Evolutionary conservation across 2,329 filamentous ascomycete genomes (phyloP), one percentile per base, ranked within the genome.

Genomic region (Colletotrichum abscissum): DNA sequence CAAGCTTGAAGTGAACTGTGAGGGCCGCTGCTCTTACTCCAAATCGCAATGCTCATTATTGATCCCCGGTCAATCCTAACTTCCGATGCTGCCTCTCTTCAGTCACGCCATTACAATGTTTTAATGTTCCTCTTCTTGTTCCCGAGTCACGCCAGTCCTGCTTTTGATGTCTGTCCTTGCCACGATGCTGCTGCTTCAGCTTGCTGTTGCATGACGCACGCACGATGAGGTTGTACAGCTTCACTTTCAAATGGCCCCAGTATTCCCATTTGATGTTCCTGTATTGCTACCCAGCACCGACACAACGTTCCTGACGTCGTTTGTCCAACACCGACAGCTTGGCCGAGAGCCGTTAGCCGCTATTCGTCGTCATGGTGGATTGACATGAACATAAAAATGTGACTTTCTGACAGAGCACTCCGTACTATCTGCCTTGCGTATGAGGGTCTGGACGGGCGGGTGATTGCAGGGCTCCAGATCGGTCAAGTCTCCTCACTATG

Each of bases 141-240:
- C 63, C 33, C 24, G 26, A n/a, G 22, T 14, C 33, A n/a, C 19
- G 22, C n/a, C n/a, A 12, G n/a, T 56, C 42, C 42, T 52, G 35
- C 11, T 46, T 38, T 59, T 8, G 19, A n/a, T 49, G 42, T 49
- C 19, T 22, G 19, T 49, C 42, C 8, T 49, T 49, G 19, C 19
- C 42, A 19, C 42, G 42, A 49, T 49, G 16, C 42, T 49, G 19
- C 42, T 22, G 42, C 42, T 49, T 33, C 56, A 16, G 35, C 19
- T 46, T n/a, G 24, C 55, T 22, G 35, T 49, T 70, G 70, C 60
- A 65, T 69, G 67, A 56, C 28, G 67, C 60, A 73, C 59, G 67
- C 70, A 70, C 70, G 70, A 73, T 73, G 70, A 73, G 70, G 70
- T 70, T 59, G 70, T 70, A 73, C 70, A 60, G 67, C 70, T 65